Evolutionary conservation across 2,329 filamentous ascomycete genomes (phyloP), one percentile per base, ranked within the genome.

Genomic region (Sporothrix luriei): DNA sequence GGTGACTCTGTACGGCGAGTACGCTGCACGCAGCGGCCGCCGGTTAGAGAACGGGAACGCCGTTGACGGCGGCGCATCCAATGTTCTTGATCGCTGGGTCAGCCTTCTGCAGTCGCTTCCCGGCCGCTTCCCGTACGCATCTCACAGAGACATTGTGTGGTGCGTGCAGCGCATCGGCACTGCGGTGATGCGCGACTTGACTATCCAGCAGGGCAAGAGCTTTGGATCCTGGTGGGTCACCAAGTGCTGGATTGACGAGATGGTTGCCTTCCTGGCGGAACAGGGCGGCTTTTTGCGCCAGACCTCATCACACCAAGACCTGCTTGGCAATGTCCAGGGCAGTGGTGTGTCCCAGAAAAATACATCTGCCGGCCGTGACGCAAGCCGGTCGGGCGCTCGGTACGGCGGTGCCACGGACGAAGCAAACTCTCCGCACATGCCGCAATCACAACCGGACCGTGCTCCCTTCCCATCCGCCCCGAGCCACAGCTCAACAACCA

Each of bases 191-290:
- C 86, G 92, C 68, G 93, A 96, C 75, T 86, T 96, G 70, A 95
- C 92, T 0, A 88, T 95, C 66, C 85, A 88, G 52, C 89, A 91
- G 73, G 91, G 90, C 21, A 88, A 90, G 76, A 94, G 91, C 76
- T 96, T 94, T 76, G 90, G 91, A n/a, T 90, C 91, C 6, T 96
- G 93, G 93, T 95, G 92, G 92, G 91, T 97, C 70, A 93, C 93
- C 3, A 97, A 97, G 78, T 94, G 94, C 70, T 98, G 94, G 84
- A 87, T 97, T 67, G 94, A 97, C 76, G 94, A 98, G 80, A 96
- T 97, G 92, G 88, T 93, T 65, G 85, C 91, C 70, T 97, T 96
- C 85, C 84, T 97, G 74, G 93, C 92, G 0, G 93, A 96, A 75
- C 90, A 94, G 75, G 94, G 94, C 66, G 94, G 94, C 0, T 97